phyloP scores from a whole-genome alignment of 2,329 filamentous ascomycete genomes.

The Aspergillus ochraceus region DNA sequence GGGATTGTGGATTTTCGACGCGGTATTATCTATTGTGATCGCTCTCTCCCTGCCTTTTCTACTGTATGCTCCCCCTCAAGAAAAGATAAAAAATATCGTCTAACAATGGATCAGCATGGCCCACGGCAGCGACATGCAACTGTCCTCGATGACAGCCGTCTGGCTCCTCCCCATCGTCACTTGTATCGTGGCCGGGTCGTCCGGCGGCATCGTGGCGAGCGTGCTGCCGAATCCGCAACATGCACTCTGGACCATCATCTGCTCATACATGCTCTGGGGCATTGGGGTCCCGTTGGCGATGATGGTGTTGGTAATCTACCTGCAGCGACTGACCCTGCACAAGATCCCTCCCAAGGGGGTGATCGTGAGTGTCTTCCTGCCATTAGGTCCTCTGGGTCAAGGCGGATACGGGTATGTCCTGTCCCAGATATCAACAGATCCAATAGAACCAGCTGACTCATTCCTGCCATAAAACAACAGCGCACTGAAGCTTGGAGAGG shows the following conservation, averaged over 20 bases:
- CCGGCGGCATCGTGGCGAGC: slow-evolving; percentile 63
- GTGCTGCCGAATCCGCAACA: slow-evolving; percentile 56
- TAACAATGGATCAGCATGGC: slow-evolving; percentile 22
- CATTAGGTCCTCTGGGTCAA: slow-evolving; percentile 66
- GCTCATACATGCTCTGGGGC: slow-evolving; percentile 71
- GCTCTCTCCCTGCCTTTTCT: slow-evolving; percentile 59
- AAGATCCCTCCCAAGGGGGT: slow-evolving; percentile 68
- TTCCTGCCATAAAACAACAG: slow-evolving; percentile 8
- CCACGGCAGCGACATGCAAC: slow-evolving; percentile 24
- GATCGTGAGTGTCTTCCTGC: slow-evolving; percentile 68
- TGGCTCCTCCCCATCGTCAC: slow-evolving; percentile 68
- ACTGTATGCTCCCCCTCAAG: slow-evolving; percentile 43
- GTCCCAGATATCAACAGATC: background rate
- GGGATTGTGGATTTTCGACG: slow-evolving; percentile 61
- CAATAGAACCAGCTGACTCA: too few species aligned
- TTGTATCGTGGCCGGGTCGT: slow-evolving; percentile 64
- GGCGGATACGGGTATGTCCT: slow-evolving; percentile 57
- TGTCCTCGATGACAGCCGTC: slow-evolving; percentile 64
- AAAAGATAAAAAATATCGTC: background rate
- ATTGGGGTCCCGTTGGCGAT: slow-evolving; percentile 63
- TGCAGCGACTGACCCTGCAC: slow-evolving; percentile 66
- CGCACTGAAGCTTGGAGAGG: slow-evolving; percentile 53
- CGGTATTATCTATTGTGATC: slow-evolving; percentile 52
- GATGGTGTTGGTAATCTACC: slow-evolving; percentile 67
- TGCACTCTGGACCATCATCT: slow-evolving; percentile 63